Percentiles rank a stretch among this genome's conserved stretches.
Evolutionary conservation across 2,329 filamentous ascomycete genomes (phyloP).

Genomic region (Ceratocystis destructans): DNA sequence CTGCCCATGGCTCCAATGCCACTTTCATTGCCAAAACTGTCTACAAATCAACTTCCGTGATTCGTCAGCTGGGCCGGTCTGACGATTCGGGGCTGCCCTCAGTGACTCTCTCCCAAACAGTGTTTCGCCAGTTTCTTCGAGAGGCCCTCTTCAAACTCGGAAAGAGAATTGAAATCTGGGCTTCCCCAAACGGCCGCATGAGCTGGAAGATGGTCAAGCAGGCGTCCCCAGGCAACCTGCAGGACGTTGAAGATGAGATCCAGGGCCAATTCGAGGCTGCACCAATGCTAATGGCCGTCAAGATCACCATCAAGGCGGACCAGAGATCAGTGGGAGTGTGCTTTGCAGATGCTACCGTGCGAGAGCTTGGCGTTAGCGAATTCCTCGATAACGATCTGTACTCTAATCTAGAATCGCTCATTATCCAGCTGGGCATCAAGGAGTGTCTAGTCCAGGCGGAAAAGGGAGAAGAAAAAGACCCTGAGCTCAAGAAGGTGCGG

Average conservation of each 20-base stretch:
- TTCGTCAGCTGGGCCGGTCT: conserved; percentile 74
- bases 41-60: conserved; percentile 94
- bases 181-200: conserved; percentile 59
- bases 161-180: conserved; percentile 84
- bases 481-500: conserved; percentile 73
- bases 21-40: conserved; percentile 72
- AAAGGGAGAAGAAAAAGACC: conserved; percentile 67
- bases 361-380: conserved; percentile 90
- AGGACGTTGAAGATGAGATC: conserved; percentile 92
- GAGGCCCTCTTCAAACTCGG: conserved; percentile 86
- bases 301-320: conserved; percentile 72
- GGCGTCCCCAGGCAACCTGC: conserved; percentile 87
- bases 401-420: conserved; percentile 90
- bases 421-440: conserved; percentile 91
- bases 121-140: conserved; percentile 88
- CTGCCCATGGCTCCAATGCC: conserved; percentile 77
- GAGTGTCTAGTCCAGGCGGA: conserved; percentile 83
- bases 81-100: conserved; percentile 77
- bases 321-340: conserved; percentile 88
- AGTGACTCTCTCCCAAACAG: conserved; percentile 88
- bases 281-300: conserved; percentile 89
- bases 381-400: conserved; percentile 98
- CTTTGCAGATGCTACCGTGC: conserved; percentile 91
- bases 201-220: conserved; percentile 88
- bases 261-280: conserved; percentile 75